Conservation (phyloP, 108 stramenopile species). For the Licmophora abbreviata region DNA sequence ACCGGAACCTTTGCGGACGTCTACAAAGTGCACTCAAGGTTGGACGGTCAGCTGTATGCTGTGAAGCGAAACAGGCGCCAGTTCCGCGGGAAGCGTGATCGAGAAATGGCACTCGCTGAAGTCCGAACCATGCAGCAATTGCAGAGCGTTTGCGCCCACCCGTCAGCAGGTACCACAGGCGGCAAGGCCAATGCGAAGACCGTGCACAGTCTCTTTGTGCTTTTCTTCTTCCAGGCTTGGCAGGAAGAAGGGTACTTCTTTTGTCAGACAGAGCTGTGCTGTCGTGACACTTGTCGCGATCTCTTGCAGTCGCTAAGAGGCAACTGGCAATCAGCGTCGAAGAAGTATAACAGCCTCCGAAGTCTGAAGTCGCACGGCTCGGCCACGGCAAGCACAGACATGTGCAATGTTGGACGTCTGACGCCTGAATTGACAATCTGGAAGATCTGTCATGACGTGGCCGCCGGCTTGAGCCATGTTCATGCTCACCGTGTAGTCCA, state of each 20-base stretch:
- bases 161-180: not conserved
- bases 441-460: conserved; percentile 80
- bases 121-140: conserved; percentile 76
- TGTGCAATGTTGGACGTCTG: conserved; percentile 27
- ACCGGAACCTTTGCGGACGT: conserved; percentile 85
- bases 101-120: conserved; percentile 66
- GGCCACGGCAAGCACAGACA: conserved; percentile 7
- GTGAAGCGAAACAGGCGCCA: conserved; percentile 72
- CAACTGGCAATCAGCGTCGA: conserved; percentile 40
- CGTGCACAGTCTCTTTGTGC: conserved; percentile 58
- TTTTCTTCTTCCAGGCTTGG: conserved; percentile 81
- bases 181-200: conserved; percentile 1
- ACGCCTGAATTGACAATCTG: conserved; percentile 62
- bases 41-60: conserved; percentile 50
- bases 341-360: conserved; percentile 48
- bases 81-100: conserved; percentile 74
- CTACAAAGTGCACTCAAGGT: conserved; percentile 67
- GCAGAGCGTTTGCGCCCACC: conserved; percentile 29
- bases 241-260: conserved; percentile 77
- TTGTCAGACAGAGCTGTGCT: conserved; percentile 79
- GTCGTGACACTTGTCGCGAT: conserved; percentile 69
- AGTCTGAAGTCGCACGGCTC: conserved; percentile 4
- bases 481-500: conserved; percentile 74
- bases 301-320: conserved; percentile 48
- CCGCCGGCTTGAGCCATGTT: conserved; percentile 70